Base-by-base conservation (phyloP, 1,284 basidiomycete species). In the Cryptococcus sp. region DNA sequence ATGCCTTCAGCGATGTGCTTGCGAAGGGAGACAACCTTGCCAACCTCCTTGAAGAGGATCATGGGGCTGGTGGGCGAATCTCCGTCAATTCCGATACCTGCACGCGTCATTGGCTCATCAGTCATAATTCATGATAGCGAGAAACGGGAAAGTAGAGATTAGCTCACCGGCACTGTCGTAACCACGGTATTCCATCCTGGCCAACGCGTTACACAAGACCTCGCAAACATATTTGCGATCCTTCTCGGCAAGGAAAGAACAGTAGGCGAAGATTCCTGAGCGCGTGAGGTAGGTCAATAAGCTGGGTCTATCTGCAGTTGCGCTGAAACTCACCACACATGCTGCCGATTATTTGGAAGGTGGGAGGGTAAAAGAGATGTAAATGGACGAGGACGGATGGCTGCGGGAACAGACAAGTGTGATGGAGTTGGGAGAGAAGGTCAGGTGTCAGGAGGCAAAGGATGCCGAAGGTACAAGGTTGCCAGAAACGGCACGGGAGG, bases 31-130 rank as follows among this genome's bases (percentile, higher is more conserved):
- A 89, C 88, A 63, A 99, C 96, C 81, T 99, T 99, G 80, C 96
- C 96, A 55, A 99, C 95, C 80, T 96, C 90, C 84, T 98, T 99
- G 88, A 95, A 99, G 82, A 89, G 91, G 61, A 91, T 72, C 59
- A 91, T 56, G 19, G 78, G 76, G 45, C 69, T 58, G 56, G 86
- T 86, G 6, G 87, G 82, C 69, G 87, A 86, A 83, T 99, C 94
- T 40, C 94, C 95, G 75, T 99, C 96, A 69, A 98, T 86, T 65
- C 90, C 91, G 65, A 99, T 85, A 77, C 94, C 93, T 82, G 63
- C 20, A n/a, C 11, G 49, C 50, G 22, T 54, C 53, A 6, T 11
- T 45, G 6, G 22, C 35, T 2, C 5, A 17, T n/a, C 35, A 47
- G 50, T 53, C 39, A 53, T 39, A 11, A 40, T 22, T 44, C 39